Percentiles rank a stretch among this genome's conserved stretches.
Evolutionary conservation across 2,329 filamentous ascomycete species (phyloP).

Genomic region (Diaporthe ilicicola): DNA sequence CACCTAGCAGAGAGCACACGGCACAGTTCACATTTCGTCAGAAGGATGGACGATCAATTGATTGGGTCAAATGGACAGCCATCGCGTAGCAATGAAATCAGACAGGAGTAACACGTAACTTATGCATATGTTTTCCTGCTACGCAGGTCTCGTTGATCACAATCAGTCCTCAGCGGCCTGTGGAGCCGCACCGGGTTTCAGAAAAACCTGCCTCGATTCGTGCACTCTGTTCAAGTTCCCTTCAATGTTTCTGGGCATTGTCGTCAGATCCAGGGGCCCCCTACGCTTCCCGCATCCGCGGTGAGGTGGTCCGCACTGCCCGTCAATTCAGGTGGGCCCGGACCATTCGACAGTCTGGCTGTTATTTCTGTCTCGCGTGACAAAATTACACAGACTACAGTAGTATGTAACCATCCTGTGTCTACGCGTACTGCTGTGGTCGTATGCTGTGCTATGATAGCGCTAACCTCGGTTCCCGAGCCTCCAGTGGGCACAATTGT

Average conservation of each 20-base stretch:
- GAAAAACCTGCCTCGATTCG: constrained; percentile 13
- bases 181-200: constrained; percentile 15
- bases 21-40: too few relatives aligned
- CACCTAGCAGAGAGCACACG: too few relatives aligned
- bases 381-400: too few relatives aligned
- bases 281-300: neutral
- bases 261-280: neutral
- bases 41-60: too few relatives aligned
- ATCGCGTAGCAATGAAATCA: too few relatives aligned
- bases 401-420: neutral
- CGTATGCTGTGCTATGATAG: too few relatives aligned
- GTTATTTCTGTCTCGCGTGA: neutral
- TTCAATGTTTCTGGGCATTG: neutral
- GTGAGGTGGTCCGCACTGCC: constrained; percentile 1
- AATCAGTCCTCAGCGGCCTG: neutral
- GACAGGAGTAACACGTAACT: too few relatives aligned
- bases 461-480: too few relatives aligned
- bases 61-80: too few relatives aligned
- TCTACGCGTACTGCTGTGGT: neutral
- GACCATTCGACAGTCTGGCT: neutral
- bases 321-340: neutral
- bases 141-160: constrained; percentile 4
- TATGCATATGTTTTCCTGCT: neutral
- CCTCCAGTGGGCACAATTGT: too few relatives aligned
- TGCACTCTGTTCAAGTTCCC: neutral